These are phyloP conservation scores for Xylaria sp. DNA, from an alignment of 2,329 filamentous ascomycete genomes.

Conservation along the genomic window DNA sequence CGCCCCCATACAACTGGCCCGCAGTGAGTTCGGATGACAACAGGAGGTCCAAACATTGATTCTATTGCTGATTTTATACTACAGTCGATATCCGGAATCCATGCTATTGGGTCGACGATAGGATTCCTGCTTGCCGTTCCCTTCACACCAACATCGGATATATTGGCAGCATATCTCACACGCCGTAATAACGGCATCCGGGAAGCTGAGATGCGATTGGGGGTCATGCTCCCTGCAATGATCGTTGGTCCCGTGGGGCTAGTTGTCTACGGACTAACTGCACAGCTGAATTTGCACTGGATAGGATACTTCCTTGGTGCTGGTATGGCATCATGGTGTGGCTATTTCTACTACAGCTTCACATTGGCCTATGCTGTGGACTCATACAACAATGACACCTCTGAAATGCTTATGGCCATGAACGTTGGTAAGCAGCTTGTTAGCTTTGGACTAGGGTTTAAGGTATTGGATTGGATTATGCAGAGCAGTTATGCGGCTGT, in stretches of 20 bases:
- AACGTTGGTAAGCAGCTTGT: conserved; percentile 67
- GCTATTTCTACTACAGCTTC: conserved; percentile 67
- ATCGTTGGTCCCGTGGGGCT: conserved; percentile 50
- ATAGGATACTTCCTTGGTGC: conserved; percentile 61
- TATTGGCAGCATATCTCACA: conserved; percentile 52
- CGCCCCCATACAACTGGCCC: conserved; percentile 56
- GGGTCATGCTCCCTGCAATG: conserved; percentile 49
- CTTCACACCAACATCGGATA: conserved; percentile 51
- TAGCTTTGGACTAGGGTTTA: conserved; percentile 62
- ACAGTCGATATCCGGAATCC: conserved; percentile 46
- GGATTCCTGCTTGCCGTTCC: conserved; percentile 54
- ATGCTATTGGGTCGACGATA: conserved; percentile 50
- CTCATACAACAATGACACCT: conserved; percentile 66
- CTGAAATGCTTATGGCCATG: conserved; percentile 70
- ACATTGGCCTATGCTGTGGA: conserved; percentile 70
- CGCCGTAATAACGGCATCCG: conserved; percentile 54
- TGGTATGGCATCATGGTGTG: conserved; percentile 59
- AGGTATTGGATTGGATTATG: conserved; percentile 62
- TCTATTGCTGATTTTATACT: conserved; percentile 18
- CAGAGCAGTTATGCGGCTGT: conserved; percentile 60
- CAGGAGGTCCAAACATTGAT: background rate
- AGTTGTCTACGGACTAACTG: conserved; percentile 53
- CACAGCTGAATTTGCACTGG: conserved; percentile 55
- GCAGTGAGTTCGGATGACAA: conserved; percentile 43
- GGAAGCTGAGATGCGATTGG: conserved; percentile 57